Conservation (phyloP, 106 monocot species). For the Platanthera zijinensis region DNA sequence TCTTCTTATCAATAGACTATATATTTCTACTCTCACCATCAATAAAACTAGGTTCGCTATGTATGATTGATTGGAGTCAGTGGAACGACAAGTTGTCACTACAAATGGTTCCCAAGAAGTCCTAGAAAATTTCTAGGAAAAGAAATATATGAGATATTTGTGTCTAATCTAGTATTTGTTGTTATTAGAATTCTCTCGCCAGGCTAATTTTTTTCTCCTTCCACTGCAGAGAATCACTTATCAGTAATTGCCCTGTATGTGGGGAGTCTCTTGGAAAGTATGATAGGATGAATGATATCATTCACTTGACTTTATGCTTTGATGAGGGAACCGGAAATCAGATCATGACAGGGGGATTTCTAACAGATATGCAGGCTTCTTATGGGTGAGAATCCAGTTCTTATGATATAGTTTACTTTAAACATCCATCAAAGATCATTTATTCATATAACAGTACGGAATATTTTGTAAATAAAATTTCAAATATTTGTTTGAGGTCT, state of each 20-base stretch:
- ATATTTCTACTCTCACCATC: no score
- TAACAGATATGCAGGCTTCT: constrained; percentile 91
- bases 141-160: neutral
- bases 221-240: constrained; percentile 71
- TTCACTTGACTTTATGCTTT: constrained; percentile 92
- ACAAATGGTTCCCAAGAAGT: no score
- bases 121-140: no score
- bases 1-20: no score
- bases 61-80: no score
- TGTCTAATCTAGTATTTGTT: neutral
- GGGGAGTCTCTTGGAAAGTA: constrained; percentile 79
- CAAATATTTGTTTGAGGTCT: neutral
- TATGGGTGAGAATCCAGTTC: constrained; percentile 59
- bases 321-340: constrained; percentile 99
- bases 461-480: neutral
- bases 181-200: neutral
- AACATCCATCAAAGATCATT: neutral
- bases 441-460: neutral
- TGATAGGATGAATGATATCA: constrained; percentile 76
- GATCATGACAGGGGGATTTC: constrained; percentile 94
- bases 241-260: constrained; percentile 93
- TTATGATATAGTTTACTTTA: neutral
- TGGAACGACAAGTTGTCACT: no score
- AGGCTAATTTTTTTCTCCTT: neutral
- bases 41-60: no score